Evolutionary conservation across 768 basidiomycete species (phyloP), one percentile per base, ranked within the genome.

Genomic region (Tremella yokohamensis): DNA sequence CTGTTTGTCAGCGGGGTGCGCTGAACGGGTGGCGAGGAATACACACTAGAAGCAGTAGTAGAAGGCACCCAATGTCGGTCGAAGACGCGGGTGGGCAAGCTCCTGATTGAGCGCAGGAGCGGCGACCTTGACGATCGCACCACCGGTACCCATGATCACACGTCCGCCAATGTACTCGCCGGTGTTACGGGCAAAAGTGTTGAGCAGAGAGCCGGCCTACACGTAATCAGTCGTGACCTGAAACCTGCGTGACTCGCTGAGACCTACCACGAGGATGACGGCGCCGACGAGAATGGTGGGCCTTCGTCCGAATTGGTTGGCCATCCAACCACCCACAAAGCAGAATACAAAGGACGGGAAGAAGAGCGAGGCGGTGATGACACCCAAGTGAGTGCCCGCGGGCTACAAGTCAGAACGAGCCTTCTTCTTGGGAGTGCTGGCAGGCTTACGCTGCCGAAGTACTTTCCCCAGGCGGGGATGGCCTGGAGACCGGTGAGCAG

Each of bases 1-100:
- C 40, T 57, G 16, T 20, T 56, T 11, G 29, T 38, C 22, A 40
- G 54, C 26, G 20, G 47, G n/a, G 20, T 34, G 34, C 7, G 16
- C 53, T 9, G 42, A 22, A 6, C 22, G 4, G 8, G 8, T 45
- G 42, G 39, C 15, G 22, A 45, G 42, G 42, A 16, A 45, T 11
- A 45, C 42, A 6, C 42, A 34, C 87, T 87, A 89, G 49, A 81
- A 81, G 0, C 84, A 81, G 75, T 89, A 88, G 62, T 69, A 69
- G 37, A 65, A 56, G 4, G 61, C 56, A 13, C 87, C 53, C n/a
- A 55, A 24, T 6, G 13, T 13, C 19, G n/a, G 18, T 8, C 53
- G 53, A 42, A 55, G 13, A n/a, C 53, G 38, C 11, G 53, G 53
- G 40, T 55, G 53, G 20, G 53, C 39, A 13, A 55, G 13, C 25